A percentile compares a stretch with the other conserved stretches of the same genome.
Conservation (phyloP, 768 basidiomycete genomes). For the Amanita rimosa region DNA sequence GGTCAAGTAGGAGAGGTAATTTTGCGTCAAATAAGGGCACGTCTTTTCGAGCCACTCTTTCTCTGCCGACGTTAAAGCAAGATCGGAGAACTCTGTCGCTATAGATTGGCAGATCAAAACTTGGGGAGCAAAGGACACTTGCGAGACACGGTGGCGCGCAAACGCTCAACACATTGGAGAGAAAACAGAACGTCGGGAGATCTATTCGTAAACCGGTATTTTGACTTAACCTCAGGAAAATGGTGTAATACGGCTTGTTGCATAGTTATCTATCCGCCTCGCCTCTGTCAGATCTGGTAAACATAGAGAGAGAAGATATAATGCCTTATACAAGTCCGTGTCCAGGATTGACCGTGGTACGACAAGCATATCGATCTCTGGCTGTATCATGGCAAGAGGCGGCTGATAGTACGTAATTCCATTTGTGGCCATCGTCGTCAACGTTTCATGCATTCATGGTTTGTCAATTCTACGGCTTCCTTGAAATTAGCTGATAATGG, state of each 20-base stretch:
- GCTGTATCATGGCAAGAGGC: conserved; percentile 16
- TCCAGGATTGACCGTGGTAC: conserved; percentile 63
- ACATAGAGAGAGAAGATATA: background rate
- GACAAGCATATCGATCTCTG: conserved; percentile 18
- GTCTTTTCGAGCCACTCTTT: conserved; percentile 47
- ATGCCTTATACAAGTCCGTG: conserved; percentile 90
- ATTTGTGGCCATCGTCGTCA: background rate
- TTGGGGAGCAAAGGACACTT: conserved; percentile 6
- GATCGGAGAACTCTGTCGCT: conserved; percentile 50
- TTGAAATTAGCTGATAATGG: background rate
- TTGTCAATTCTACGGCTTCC: background rate
- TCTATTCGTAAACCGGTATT: conserved; percentile 78
- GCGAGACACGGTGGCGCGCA: conserved; percentile 46
- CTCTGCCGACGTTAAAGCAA: conserved; percentile 53
- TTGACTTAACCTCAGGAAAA: conserved; percentile 61
- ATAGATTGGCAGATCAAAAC: background rate
- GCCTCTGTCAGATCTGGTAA: background rate
- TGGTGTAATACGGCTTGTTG: conserved; percentile 80
- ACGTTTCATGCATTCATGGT: background rate
- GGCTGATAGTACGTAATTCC: background rate
- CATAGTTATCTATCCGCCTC: conserved; percentile 70
- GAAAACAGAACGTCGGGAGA: conserved; percentile 55
- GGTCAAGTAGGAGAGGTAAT: conserved; percentile 72
- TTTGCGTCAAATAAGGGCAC: conserved; percentile 64
- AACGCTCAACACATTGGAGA: conserved; percentile 48